Evolutionary conservation across 73 alveolate genomes (phyloP).

Genomic region (Paramecium sonneborni): DNA sequence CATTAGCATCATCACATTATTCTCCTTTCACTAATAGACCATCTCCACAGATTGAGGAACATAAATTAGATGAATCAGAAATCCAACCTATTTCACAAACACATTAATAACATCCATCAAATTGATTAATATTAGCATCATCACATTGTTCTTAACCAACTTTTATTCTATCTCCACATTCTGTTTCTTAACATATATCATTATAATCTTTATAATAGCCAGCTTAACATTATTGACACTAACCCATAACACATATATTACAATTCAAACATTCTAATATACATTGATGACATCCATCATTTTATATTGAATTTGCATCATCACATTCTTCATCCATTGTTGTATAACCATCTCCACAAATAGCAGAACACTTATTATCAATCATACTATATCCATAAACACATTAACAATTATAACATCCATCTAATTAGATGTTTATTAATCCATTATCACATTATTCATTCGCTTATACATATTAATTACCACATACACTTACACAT

Average conservation of each 20-base stretch:
- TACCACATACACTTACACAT: background rate
- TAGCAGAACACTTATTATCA: background rate
- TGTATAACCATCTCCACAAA: background rate
- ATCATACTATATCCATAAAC: background rate
- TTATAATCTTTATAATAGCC: background rate
- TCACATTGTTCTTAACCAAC: background rate
- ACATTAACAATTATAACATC: background rate
- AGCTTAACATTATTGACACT: background rate
- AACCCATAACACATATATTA: background rate
- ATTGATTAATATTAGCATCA: background rate
- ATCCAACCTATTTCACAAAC: too few species aligned
- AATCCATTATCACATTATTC: background rate
- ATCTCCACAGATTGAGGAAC: background rate
- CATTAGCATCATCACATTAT: background rate
- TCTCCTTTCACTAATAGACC: background rate
- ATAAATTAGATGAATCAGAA: background rate
- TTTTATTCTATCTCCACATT: too few species aligned
- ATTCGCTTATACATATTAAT: background rate
- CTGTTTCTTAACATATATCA: background rate
- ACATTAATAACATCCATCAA: too few species aligned
- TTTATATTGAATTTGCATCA: background rate
- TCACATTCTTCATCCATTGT: conserved; percentile 29
- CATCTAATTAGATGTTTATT: background rate
- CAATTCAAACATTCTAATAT: background rate
- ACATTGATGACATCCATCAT: background rate